Percentiles rank a stretch among this genome's conserved stretches.
phyloP scores from a whole-genome alignment of 1,139 yeast genomes.

The Candida glucosophila region DNA sequence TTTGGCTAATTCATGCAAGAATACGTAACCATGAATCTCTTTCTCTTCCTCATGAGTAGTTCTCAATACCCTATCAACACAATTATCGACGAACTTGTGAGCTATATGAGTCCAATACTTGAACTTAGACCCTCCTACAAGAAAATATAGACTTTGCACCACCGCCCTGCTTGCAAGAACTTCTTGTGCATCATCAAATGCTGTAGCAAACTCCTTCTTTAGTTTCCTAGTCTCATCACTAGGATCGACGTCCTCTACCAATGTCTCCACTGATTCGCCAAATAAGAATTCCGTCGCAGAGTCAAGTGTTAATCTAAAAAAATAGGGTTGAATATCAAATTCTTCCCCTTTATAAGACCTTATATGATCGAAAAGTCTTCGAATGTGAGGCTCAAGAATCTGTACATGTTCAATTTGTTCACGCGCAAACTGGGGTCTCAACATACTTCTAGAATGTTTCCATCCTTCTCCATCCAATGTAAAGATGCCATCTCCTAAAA shows the following conservation, averaged over 20 bases:
- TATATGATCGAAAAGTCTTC: conserved; percentile 26
- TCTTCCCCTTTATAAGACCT: conserved; percentile 16
- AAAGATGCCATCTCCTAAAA: conserved; percentile 52
- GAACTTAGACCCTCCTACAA: conserved; percentile 25
- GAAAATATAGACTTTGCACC: conserved; percentile 25
- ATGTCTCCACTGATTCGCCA: conserved; percentile 42
- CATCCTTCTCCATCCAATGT: conserved; percentile 48
- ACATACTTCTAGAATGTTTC: conserved; percentile 51
- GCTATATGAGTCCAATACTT: conserved; percentile 18
- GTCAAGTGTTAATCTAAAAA: conserved; percentile 46
- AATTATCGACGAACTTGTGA: conserved; percentile 24
- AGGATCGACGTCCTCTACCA: conserved; percentile 16
- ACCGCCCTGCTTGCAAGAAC: conserved; percentile 29
- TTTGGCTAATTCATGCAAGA: conserved; percentile 42
- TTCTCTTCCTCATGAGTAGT: conserved; percentile 22
- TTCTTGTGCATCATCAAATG: conserved; percentile 34
- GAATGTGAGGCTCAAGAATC: conserved; percentile 40
- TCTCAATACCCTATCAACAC: conserved; percentile 21
- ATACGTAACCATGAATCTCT: conserved; percentile 35
- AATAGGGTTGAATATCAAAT: conserved; percentile 41
- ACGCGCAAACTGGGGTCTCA: conserved; percentile 51
- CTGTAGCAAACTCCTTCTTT: conserved; percentile 29
- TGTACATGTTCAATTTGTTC: conserved; percentile 46
- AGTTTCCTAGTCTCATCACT: conserved; percentile 14
- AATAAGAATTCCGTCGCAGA: conserved; percentile 52